These are phyloP conservation scores for Thielaviopsis ethacetica DNA, from an alignment of 2,329 filamentous ascomycete genomes.

Conservation along the genomic window DNA sequence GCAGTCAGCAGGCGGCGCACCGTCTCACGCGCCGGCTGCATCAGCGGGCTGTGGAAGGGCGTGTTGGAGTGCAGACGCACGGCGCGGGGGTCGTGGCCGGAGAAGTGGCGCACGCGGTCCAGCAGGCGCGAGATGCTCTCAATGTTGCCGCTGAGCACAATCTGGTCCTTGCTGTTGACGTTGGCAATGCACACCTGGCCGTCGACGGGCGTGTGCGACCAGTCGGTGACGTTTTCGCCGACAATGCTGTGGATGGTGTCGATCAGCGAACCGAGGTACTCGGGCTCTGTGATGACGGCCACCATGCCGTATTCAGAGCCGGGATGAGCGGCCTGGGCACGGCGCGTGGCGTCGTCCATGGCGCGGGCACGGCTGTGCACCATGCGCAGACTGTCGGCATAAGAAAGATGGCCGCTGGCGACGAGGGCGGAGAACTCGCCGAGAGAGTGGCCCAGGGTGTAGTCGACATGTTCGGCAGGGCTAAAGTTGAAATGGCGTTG, in stretches of 20 bases:
- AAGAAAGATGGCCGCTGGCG: slow-evolving; percentile 62
- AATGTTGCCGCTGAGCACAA: slow-evolving; percentile 79
- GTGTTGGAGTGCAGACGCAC: slow-evolving; percentile 75
- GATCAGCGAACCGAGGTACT: slow-evolving; percentile 54
- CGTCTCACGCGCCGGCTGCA: slow-evolving; percentile 65
- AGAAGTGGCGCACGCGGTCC: slow-evolving; percentile 73
- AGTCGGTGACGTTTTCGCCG: slow-evolving; percentile 33
- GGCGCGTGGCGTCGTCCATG: slow-evolving; percentile 62
- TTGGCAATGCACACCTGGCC: slow-evolving; percentile 75
- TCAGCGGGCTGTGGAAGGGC: slow-evolving; percentile 83
- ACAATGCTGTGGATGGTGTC: slow-evolving; percentile 48
- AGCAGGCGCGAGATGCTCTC: slow-evolving; percentile 66
- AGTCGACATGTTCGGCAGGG: slow-evolving; percentile 53
- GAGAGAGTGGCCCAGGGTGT: slow-evolving; percentile 77
- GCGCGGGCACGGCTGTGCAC: slow-evolving; percentile 63
- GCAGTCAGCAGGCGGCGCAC: slow-evolving; percentile 53
- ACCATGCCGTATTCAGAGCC: slow-evolving; percentile 81
- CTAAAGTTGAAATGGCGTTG: slow-evolving; percentile 73
- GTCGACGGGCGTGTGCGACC: slow-evolving; percentile 47
- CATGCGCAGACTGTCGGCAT: slow-evolving; percentile 61
- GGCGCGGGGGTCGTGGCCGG: slow-evolving; percentile 77
- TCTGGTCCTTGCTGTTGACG: slow-evolving; percentile 91
- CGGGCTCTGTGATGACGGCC: slow-evolving; percentile 73
- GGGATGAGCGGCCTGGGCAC: slow-evolving; percentile 48
- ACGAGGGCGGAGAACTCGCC: slow-evolving; percentile 89